Evolutionary conservation across 2,329 filamentous ascomycete genomes (phyloP).

Genomic region (Neofusicoccum ribis): DNA sequence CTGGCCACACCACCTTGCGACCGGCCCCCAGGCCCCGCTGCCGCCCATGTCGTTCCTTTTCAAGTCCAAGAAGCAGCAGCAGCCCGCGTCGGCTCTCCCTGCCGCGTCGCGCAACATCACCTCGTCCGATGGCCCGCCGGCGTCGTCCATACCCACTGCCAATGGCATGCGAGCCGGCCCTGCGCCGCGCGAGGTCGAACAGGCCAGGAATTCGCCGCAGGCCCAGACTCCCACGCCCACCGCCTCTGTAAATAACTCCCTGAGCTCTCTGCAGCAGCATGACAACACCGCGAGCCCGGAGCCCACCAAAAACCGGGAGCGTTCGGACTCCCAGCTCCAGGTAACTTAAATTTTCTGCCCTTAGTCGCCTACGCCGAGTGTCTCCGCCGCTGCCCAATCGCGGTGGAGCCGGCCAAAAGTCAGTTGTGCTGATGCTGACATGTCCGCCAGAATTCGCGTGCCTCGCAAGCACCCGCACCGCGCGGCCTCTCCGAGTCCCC

Average conservation of each 20-base stretch:
- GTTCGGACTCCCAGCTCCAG: conserved; percentile 56
- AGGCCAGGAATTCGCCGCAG: conserved; percentile 37
- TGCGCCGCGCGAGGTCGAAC: conserved; percentile 20
- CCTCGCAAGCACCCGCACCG: conserved; percentile 33
- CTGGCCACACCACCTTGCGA: conserved; percentile 15
- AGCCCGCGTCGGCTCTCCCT: conserved; percentile 46
- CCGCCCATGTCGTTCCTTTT: conserved; percentile 54
- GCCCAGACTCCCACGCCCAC: conserved; percentile 68
- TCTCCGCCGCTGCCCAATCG: conserved; percentile 2
- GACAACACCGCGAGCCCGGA: conserved; percentile 63
- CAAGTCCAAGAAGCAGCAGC: conserved; percentile 46
- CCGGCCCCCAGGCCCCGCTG: conserved; percentile 4
- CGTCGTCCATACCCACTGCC: conserved; percentile 42
- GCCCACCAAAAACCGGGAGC: conserved; percentile 60
- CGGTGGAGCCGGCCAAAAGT: not conserved
- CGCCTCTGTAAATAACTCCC: conserved; percentile 65
- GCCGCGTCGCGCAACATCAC: conserved; percentile 58
- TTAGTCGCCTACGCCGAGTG: conserved; percentile 3
- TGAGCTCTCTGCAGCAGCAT: conserved; percentile 67
- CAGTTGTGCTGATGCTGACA: conserved; percentile 16
- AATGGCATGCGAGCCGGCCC: conserved; percentile 44
- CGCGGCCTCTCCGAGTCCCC: conserved; percentile 67
- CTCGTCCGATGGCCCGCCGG: conserved; percentile 54
- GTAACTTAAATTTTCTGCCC: conserved; percentile 39
- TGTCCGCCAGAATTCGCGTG: conserved; percentile 15